phyloP scores from a whole-genome alignment of 2,329 filamentous ascomycete species.

The Colletotrichum sp. region DNA sequence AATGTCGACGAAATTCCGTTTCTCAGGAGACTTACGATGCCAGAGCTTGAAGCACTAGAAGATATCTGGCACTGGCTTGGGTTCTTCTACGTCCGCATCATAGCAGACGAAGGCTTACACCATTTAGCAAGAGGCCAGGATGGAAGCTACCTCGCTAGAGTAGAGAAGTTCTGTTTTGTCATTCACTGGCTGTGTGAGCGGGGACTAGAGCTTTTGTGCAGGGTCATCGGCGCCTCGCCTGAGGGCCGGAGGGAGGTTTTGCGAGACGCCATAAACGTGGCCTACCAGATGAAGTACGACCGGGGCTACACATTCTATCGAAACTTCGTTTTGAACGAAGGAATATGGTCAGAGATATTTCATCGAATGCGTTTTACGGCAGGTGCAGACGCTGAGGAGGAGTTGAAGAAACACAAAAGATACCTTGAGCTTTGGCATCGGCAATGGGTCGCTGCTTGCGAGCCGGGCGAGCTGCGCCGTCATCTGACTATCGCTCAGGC shows the following conservation, averaged over 20 bases:
- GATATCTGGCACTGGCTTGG: neutral
- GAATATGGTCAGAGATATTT: neutral
- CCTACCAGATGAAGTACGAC: neutral
- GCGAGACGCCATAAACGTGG: neutral
- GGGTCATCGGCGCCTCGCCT: neutral
- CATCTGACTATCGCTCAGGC: neutral
- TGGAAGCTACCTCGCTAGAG: neutral
- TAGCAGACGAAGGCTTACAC: neutral
- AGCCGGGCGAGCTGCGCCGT: neutral
- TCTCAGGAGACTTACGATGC: neutral
- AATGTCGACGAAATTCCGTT: neutral
- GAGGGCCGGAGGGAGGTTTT: neutral
- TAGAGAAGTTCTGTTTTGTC: fast-evolving
- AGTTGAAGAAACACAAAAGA: neutral
- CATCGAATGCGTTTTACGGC: neutral
- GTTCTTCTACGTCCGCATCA: neutral
- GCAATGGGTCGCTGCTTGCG: neutral
- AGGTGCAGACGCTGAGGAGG: neutral
- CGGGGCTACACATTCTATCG: fast-evolving
- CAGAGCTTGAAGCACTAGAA: neutral
- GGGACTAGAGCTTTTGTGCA: neutral
- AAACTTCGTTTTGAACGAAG: neutral
- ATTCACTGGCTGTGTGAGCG: neutral
- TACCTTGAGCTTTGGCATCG: neutral
- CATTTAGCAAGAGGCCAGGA: neutral